Evolutionary conservation across 192 early-diverging fungal genomes (phyloP).

Genomic region (Allomyces macrogynus): DNA sequence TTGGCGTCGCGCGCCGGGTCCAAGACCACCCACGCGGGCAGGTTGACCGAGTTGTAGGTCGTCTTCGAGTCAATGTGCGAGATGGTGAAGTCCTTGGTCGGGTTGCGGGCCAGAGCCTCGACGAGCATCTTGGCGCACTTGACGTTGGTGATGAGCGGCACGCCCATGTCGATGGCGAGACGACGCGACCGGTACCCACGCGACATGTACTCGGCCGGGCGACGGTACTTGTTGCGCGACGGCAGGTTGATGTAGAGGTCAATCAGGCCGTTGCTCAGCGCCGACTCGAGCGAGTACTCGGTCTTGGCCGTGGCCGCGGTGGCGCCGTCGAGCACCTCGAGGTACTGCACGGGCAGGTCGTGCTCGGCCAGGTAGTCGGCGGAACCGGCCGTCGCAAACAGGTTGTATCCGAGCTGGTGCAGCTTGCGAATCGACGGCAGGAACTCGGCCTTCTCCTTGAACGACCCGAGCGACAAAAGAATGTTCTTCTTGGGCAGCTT

Average conservation of each 20-base stretch:
- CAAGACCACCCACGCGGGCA: conserved; percentile 56
- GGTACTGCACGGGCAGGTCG: conserved; percentile 70
- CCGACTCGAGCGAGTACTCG: conserved; percentile 84
- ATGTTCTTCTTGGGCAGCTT: conserved; percentile 87
- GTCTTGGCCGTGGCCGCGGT: conserved; percentile 33
- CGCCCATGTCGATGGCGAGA: conserved; percentile 92
- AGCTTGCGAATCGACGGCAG: conserved; percentile 69
- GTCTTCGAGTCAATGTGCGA: conserved; percentile 76
- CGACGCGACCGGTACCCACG: conserved; percentile 86
- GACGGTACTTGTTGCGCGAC: conserved; percentile 87
- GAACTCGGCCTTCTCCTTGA: conserved; percentile 96
- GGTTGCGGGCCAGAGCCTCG: conserved; percentile 69
- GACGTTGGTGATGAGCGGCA: conserved; percentile 96
- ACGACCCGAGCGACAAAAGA: conserved; percentile 87
- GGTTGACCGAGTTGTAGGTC: conserved; percentile 53
- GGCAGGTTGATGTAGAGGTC: conserved; percentile 98
- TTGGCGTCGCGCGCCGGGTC: conserved; percentile 6
- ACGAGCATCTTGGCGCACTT: conserved; percentile 98
- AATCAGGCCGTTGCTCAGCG: conserved; percentile 89
- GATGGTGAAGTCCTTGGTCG: conserved; percentile 20
- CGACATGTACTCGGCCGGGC: conserved; percentile 84
- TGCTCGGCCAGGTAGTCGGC: conserved; percentile 95
- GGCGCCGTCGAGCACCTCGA: conserved; percentile 52
- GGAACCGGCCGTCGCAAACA: conserved; percentile 93
- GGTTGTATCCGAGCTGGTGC: conserved; percentile 65